A percentile compares a stretch with the other conserved stretches of the same genome.
phyloP scores from a whole-genome alignment of 805 yeast genomes.

The Saturnispora hagleri region DNA sequence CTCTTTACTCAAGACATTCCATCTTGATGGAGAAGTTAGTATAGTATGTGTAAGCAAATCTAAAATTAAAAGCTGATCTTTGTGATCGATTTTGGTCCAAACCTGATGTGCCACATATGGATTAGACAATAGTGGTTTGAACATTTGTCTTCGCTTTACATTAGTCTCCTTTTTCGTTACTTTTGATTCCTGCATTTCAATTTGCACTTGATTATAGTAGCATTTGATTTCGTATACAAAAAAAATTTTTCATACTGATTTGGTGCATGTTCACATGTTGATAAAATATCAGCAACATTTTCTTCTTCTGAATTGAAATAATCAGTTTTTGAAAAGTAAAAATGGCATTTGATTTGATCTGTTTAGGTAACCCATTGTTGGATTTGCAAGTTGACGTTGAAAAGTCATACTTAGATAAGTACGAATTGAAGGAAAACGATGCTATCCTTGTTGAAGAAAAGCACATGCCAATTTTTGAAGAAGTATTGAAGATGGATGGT shows the following conservation, averaged over 20 bases:
- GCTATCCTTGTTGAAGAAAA: conserved; percentile 80
- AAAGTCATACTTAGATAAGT: conserved; percentile 62
- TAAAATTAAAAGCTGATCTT: conserved; percentile 23
- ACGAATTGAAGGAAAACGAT: conserved; percentile 81
- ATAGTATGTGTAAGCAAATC: conserved; percentile 16
- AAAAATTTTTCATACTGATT: not conserved
- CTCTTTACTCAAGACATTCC: conserved; percentile 16
- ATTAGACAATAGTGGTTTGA: conserved; percentile 55
- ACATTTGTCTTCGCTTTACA: conserved; percentile 43
- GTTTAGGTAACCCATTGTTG: conserved; percentile 83
- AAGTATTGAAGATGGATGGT: conserved; percentile 51
- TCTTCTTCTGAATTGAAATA: not conserved
- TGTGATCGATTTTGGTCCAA: conserved; percentile 35
- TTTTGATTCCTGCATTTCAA: conserved; percentile 1
- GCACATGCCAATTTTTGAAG: conserved; percentile 81
- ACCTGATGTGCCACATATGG: conserved; percentile 41
- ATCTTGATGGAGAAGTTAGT: conserved; percentile 13
- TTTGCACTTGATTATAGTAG: not conserved
- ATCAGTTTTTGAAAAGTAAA: not conserved
- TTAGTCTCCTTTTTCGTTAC: conserved; percentile 32
- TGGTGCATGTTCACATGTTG: conserved; percentile 4
- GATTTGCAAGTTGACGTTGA: conserved; percentile 77
- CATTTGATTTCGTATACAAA: not conserved
- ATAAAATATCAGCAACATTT: not conserved
- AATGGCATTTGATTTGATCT: conserved; percentile 63